Percentiles rank a stretch among this genome's conserved stretches.
phyloP scores from a whole-genome alignment of 257 asterid genomes.

The Rauvolfia tetraphylla region DNA sequence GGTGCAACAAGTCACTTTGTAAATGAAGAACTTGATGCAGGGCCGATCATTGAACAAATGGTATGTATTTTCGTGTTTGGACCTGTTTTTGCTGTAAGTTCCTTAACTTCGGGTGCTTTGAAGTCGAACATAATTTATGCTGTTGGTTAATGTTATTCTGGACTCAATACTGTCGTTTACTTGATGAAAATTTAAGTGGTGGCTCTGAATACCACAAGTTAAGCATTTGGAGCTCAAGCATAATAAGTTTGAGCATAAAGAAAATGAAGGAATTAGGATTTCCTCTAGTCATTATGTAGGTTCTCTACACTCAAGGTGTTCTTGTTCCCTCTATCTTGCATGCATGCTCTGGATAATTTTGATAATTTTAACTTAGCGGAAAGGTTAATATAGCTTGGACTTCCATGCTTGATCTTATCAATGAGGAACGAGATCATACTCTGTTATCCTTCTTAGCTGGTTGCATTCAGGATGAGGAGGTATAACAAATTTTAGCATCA shows the following conservation, averaged over 20 bases:
- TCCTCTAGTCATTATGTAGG: not conserved
- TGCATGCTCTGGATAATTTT: no score
- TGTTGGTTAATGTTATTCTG: not conserved
- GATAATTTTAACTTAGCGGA: not conserved
- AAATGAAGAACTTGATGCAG: slow-evolving; percentile 85
- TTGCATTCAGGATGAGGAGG: not conserved
- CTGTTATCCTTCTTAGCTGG: not conserved
- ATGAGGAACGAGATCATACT: not conserved
- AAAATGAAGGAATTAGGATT: not conserved
- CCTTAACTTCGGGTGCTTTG: not conserved
- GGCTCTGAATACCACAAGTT: not conserved
- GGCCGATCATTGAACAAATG: slow-evolving; percentile 97
- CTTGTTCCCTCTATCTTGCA: not conserved
- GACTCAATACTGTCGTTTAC: not conserved
- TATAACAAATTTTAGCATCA: not conserved
- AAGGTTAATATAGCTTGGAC: not conserved
- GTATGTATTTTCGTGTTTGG: slow-evolving; percentile 34
- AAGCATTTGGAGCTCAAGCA: not conserved
- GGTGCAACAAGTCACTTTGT: slow-evolving; percentile 97
- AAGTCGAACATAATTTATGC: not conserved
- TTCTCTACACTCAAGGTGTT: not conserved
- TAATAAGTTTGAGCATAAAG: not conserved
- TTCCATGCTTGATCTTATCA: not conserved
- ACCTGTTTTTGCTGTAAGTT: not conserved
- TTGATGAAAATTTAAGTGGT: not conserved